phyloP scores from a whole-genome alignment of 108 stramenopile species.

The Pseudonitzschia delicatissima region DNA sequence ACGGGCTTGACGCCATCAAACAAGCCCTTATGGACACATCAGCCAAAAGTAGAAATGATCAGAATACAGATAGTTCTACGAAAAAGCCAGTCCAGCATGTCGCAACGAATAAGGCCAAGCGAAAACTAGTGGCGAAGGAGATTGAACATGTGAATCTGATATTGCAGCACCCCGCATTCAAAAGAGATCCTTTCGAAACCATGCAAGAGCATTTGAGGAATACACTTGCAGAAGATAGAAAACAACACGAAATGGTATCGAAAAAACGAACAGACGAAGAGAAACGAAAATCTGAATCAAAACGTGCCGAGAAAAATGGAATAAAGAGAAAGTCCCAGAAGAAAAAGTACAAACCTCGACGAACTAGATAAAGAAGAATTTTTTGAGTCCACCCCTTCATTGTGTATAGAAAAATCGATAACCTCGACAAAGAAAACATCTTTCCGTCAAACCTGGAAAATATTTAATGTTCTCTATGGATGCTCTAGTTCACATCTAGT shows the following conservation, averaged over 20 bases:
- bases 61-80: neutral
- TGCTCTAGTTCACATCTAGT: neutral
- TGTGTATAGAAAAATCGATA: too few species aligned
- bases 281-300: slow-evolving; percentile 45
- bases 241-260: slow-evolving; percentile 38
- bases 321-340: slow-evolving; percentile 21
- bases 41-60: neutral
- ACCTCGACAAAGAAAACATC: too few species aligned
- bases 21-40: slow-evolving; percentile 54
- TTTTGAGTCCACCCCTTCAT: too few species aligned
- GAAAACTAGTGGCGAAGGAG: slow-evolving; percentile 51
- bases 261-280: slow-evolving; percentile 26
- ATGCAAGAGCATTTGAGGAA: slow-evolving; percentile 77
- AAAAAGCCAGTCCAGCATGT: neutral
- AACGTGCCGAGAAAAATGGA: slow-evolving; percentile 33
- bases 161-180: slow-evolving; percentile 72
- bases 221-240: slow-evolving; percentile 48
- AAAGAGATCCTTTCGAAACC: slow-evolving; percentile 73
- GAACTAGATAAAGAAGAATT: slow-evolving; percentile 3
- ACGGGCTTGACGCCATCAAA: slow-evolving; percentile 76
- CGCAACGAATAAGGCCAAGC: slow-evolving; percentile 59
- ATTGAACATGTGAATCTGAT: slow-evolving; percentile 67
- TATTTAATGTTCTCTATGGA: neutral
- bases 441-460: neutral
- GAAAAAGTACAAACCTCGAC: slow-evolving; percentile 40